These are phyloP conservation scores for Citrullus mucosospermus DNA, from an alignment of 306 rosid species.

Conservation along the genomic window DNA sequence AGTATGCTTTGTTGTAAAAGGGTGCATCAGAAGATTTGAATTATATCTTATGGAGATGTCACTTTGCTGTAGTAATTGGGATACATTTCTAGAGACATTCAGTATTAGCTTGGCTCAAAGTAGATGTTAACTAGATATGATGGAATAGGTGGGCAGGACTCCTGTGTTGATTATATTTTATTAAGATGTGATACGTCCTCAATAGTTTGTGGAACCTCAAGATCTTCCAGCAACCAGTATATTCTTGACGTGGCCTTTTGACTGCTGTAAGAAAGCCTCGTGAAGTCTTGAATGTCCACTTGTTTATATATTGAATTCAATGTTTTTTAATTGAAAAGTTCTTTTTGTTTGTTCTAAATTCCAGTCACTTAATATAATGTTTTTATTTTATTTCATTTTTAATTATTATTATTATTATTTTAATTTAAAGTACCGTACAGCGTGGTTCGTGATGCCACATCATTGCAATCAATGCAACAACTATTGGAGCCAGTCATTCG, in stretches of 20 bases:
- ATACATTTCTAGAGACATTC: neutral
- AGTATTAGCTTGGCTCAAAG: neutral
- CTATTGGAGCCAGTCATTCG: constrained; percentile 81
- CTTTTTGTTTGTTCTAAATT: neutral
- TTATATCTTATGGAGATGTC: neutral
- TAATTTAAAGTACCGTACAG: constrained; percentile 17
- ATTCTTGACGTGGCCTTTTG: neutral
- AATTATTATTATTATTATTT: too few relatives aligned
- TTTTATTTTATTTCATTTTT: neutral
- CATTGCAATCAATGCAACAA: constrained; percentile 40
- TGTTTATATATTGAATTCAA: too few relatives aligned
- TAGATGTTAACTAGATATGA: neutral
- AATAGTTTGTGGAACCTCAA: neutral
- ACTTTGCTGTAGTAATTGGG: neutral
- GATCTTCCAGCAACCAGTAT: neutral
- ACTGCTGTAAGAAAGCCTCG: neutral
- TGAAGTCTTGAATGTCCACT: too few relatives aligned
- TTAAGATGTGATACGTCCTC: neutral
- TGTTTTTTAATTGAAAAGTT: neutral
- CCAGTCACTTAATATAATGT: neutral
- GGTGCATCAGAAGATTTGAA: neutral
- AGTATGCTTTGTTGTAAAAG: neutral
- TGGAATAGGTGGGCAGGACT: neutral
- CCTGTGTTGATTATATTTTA: neutral
- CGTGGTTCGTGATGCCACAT: constrained; percentile 63